Conservation (phyloP, 1,139 yeast genomes). For the Nadsonia commutata region DNA sequence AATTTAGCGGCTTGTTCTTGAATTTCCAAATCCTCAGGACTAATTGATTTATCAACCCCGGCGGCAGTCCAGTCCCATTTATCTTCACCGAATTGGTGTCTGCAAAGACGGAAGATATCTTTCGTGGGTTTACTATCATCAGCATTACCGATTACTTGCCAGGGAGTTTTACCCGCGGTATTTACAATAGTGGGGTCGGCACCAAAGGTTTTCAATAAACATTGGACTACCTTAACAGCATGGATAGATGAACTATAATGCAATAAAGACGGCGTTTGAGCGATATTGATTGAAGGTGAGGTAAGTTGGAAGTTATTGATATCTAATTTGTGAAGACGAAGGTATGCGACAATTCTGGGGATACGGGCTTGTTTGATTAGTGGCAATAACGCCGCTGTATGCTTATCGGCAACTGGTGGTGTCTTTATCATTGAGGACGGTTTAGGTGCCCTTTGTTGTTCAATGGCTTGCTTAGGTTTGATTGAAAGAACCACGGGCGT, state of each 20-base stretch:
- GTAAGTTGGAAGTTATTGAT: not conserved
- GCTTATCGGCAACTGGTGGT: constrained; percentile 26
- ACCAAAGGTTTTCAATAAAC: constrained; percentile 46
- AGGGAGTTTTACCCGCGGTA: constrained; percentile 46
- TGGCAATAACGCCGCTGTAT: constrained; percentile 41
- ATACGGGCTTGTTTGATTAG: constrained; percentile 63
- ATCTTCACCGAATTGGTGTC: constrained; percentile 54
- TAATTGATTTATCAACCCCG: constrained; percentile 49
- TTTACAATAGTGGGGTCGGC: constrained; percentile 55
- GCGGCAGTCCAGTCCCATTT: constrained; percentile 58
- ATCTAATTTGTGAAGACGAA: constrained; percentile 41
- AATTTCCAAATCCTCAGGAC: constrained; percentile 46
- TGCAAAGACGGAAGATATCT: constrained; percentile 52
- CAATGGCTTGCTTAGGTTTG: constrained; percentile 14
- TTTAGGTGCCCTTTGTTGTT: constrained; percentile 13
- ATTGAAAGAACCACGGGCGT: constrained; percentile 30
- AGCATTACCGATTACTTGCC: constrained; percentile 34
- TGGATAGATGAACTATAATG: constrained; percentile 69
- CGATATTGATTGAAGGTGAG: constrained; percentile 4
- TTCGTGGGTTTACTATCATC: constrained; percentile 22
- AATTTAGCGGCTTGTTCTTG: constrained; percentile 18
- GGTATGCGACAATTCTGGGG: constrained; percentile 51
- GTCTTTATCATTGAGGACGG: constrained; percentile 10
- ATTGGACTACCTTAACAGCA: constrained; percentile 49
- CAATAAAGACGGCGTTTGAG: constrained; percentile 54